Evolutionary conservation across 2,329 filamentous ascomycete genomes (phyloP).

Genomic region (Epichloe sp.): DNA sequence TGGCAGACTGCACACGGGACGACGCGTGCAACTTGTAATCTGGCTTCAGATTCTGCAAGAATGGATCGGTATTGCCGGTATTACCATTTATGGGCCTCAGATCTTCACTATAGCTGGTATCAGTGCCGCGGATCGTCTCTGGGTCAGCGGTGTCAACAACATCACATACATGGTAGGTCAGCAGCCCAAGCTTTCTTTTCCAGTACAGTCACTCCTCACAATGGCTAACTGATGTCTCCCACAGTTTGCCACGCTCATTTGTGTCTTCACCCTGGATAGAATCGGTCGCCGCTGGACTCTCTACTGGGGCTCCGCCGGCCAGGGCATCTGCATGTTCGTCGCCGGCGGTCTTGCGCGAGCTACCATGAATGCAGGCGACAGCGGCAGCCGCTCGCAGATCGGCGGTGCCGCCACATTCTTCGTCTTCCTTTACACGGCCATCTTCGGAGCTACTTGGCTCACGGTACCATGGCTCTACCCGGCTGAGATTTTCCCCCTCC

Average conservation of each 20-base stretch:
- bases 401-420: conserved; percentile 56
- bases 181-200: background rate
- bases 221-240: background rate
- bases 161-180: conserved; percentile 32
- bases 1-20: conserved; percentile 50
- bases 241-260: conserved; percentile 48
- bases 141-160: conserved; percentile 45
- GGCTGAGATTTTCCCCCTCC: conserved; percentile 43
- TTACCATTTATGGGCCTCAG: conserved; percentile 45
- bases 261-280: conserved; percentile 55
- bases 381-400: conserved; percentile 32
- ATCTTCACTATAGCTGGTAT: conserved; percentile 59
- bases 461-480: conserved; percentile 50
- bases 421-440: conserved; percentile 43
- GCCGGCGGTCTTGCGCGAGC: conserved; percentile 48
- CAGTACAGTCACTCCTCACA: background rate
- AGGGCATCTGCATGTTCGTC: conserved; percentile 54
- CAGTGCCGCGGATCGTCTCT: conserved; percentile 43
- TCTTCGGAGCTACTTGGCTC: conserved; percentile 33
- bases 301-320: conserved; percentile 52
- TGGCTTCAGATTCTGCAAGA: conserved; percentile 62
- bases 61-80: conserved; percentile 57
- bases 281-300: conserved; percentile 58
- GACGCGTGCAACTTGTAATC: conserved; percentile 55
- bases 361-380: conserved; percentile 29